phyloP scores from a whole-genome alignment of 352 stramenopile species.

The Phytopythium oedochilum region DNA sequence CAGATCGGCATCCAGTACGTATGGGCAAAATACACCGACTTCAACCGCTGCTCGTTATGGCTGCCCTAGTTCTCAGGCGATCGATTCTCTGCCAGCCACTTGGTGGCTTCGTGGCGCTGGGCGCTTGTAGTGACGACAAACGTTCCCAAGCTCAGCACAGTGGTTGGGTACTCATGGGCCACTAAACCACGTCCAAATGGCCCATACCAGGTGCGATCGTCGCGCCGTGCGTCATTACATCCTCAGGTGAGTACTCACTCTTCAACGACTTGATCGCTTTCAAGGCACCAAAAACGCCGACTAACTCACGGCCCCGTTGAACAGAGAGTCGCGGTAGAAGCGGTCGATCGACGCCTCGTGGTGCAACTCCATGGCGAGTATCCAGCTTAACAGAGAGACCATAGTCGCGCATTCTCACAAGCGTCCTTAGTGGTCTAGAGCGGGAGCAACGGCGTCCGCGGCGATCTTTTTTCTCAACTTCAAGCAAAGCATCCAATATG shows the following conservation, averaged over 20 bases:
- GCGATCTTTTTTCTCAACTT: too few relatives aligned
- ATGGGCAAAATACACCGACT: background rate
- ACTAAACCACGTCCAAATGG: background rate
- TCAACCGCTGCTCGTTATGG: background rate
- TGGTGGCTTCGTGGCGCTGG: background rate
- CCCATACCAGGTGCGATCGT: background rate
- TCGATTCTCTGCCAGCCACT: background rate
- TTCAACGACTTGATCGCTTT: background rate
- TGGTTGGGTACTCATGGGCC: background rate
- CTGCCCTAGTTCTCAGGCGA: background rate
- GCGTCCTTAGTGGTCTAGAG: too few relatives aligned
- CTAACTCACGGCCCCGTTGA: background rate
- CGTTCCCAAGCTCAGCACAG: background rate
- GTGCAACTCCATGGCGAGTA: background rate
- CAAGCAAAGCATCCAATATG: too few relatives aligned
- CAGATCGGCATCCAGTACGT: background rate
- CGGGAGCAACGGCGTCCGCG: too few relatives aligned
- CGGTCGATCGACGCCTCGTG: background rate
- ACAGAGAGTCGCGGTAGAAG: background rate
- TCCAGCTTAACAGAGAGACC: background rate
- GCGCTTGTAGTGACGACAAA: background rate
- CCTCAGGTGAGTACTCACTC: background rate
- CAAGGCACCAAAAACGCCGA: background rate
- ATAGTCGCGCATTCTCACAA: background rate
- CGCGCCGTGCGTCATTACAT: background rate